phyloP scores from a whole-genome alignment of 2,329 filamentous ascomycete species.

The Sclerotinia minor region DNA sequence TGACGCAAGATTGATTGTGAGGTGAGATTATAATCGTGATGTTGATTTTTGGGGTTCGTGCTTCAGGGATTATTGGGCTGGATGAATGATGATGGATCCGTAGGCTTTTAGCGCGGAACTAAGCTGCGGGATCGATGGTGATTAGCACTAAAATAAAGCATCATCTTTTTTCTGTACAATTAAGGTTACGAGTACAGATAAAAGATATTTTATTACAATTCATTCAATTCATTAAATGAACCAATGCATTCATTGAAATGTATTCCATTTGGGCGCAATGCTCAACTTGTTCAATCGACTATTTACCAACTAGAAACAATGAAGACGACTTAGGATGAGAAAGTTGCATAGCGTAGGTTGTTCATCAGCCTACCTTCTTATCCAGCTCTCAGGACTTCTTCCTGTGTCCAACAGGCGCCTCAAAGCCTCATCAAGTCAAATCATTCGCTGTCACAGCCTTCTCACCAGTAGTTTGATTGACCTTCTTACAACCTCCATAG shows the following conservation, averaged over 20 bases:
- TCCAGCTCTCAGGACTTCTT: not conserved
- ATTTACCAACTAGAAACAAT: not conserved
- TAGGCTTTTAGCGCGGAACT: conserved; percentile 9
- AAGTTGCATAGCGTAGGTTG: not conserved
- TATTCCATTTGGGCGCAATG: not conserved
- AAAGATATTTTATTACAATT: not conserved
- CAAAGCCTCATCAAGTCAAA: not conserved
- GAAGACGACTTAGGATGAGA: not conserved
- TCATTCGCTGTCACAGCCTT: not conserved
- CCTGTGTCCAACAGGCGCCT: not conserved
- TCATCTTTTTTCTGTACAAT: not conserved
- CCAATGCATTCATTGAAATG: too few species aligned
- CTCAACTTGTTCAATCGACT: too few species aligned
- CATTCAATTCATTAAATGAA: not conserved
- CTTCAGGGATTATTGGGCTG: not conserved
- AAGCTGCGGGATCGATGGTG: not conserved
- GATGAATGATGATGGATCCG: too few species aligned
- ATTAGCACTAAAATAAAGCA: not conserved
- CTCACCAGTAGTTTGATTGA: not conserved
- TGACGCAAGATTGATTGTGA: conserved; percentile 2
- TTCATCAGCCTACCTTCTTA: not conserved
- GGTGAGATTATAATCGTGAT: not conserved
- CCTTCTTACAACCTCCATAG: conserved; percentile 7
- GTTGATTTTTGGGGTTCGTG: not conserved
- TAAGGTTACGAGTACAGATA: not conserved